These are phyloP conservation scores for Fagopyrum esculentum DNA, from an alignment of 148 eudicot species.

Conservation along the genomic window DNA sequence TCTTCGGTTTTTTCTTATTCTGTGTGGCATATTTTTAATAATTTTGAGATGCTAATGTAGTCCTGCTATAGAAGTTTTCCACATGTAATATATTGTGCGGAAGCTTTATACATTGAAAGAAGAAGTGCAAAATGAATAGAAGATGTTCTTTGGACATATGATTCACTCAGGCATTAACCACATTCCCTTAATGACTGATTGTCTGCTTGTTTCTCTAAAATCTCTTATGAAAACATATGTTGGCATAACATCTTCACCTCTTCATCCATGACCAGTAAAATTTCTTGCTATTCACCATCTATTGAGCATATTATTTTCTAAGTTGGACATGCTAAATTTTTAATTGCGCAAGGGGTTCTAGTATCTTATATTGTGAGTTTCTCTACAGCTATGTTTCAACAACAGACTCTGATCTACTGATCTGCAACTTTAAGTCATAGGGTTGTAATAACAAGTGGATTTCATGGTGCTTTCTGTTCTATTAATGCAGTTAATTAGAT, in stretches of 20 bases:
- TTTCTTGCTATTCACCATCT: background rate
- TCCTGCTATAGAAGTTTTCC: background rate
- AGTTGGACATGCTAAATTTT: background rate
- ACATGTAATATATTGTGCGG: background rate
- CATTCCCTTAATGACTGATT: background rate
- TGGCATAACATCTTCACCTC: background rate
- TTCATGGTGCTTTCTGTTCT: background rate
- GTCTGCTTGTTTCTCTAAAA: background rate
- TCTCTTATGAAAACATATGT: background rate
- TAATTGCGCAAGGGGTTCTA: background rate
- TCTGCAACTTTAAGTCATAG: background rate
- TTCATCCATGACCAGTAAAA: background rate
- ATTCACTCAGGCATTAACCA: background rate
- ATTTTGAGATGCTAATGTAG: background rate
- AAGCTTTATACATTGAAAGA: background rate
- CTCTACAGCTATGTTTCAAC: background rate
- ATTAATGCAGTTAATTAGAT: background rate
- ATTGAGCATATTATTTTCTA: background rate
- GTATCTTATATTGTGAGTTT: background rate
- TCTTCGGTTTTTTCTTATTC: background rate
- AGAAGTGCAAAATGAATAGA: background rate
- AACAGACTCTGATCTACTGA: background rate
- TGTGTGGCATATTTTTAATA: background rate
- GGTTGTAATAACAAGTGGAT: background rate
- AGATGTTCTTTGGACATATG: conserved; percentile 2